These are phyloP conservation scores for Trichaptum fuscoviolaceum DNA, from an alignment of 768 basidiomycete genomes.

Conservation along the genomic window DNA sequence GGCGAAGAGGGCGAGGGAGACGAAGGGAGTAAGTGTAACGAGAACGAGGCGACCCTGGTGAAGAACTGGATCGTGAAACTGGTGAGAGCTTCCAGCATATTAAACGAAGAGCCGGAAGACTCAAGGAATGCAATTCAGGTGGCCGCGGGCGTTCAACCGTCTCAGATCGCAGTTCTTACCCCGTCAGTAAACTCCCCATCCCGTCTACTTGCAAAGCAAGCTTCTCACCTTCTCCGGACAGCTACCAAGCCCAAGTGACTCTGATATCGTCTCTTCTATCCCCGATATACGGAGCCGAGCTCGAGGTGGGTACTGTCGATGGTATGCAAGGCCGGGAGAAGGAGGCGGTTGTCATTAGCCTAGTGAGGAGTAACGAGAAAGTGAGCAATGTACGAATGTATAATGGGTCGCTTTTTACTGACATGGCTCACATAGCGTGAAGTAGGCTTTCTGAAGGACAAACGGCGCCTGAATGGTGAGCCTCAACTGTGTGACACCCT, in stretches of 20 bases:
- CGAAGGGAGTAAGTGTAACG: constrained; percentile 89
- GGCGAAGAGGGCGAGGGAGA: constrained; percentile 64
- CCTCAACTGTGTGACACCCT: neutral
- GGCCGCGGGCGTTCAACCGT: constrained; percentile 51
- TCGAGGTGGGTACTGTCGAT: constrained; percentile 94
- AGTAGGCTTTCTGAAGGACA: constrained; percentile 93
- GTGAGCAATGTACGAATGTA: constrained; percentile 30
- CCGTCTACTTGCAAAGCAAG: neutral
- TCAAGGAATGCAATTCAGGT: constrained; percentile 34
- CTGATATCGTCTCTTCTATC: constrained; percentile 74
- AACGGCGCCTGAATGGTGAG: constrained; percentile 82
- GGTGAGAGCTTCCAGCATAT: constrained; percentile 36
- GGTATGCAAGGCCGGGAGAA: constrained; percentile 98
- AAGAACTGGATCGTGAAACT: constrained; percentile 77
- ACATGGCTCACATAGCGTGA: constrained; percentile 48
- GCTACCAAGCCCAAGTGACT: constrained; percentile 93
- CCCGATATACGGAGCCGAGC: constrained; percentile 53
- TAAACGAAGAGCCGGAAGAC: neutral
- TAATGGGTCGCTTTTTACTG: constrained; percentile 10
- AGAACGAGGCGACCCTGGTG: constrained; percentile 89
- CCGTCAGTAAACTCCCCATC: constrained; percentile 43
- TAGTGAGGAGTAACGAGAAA: constrained; percentile 89
- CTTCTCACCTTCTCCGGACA: constrained; percentile 20
- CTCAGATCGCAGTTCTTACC: constrained; percentile 83
- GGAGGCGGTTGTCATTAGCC: constrained; percentile 86